Percentiles rank a stretch among this genome's conserved stretches.
Evolutionary conservation across 2,329 filamentous ascomycete genomes (phyloP).

Genomic region (Colletotrichum magnum): DNA sequence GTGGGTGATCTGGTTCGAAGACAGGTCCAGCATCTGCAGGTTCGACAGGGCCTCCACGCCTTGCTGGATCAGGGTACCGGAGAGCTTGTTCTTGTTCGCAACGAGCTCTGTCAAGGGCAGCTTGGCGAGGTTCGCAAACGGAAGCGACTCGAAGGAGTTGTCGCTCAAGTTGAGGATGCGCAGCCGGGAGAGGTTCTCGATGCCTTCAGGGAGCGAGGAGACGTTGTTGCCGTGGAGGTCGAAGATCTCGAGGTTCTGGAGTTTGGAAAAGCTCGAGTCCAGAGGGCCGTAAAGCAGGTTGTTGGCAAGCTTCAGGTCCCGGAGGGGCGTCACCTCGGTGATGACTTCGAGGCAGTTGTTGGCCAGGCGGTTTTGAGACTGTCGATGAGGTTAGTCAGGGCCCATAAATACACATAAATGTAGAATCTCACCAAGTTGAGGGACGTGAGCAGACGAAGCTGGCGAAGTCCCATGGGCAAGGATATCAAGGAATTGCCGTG

Average conservation of each 20-base stretch:
- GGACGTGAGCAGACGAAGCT: conserved; percentile 80
- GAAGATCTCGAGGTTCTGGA: conserved; percentile 81
- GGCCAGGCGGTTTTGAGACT: conserved; percentile 86
- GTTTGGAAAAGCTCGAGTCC: conserved; percentile 71
- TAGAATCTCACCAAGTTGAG: conserved; percentile 79
- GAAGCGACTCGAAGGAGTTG: conserved; percentile 81
- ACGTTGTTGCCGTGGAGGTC: conserved; percentile 88
- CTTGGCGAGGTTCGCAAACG: conserved; percentile 76
- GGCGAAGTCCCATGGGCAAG: conserved; percentile 82
- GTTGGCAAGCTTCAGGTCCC: conserved; percentile 85
- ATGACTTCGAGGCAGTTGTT: conserved; percentile 81
- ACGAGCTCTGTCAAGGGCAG: conserved; percentile 81
- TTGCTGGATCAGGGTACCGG: conserved; percentile 78
- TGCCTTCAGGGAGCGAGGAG: conserved; percentile 75
- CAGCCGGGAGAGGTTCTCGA: conserved; percentile 78
- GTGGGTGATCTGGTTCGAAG: conserved; percentile 79
- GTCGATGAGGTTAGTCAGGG: conserved; percentile 38
- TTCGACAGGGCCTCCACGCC: conserved; percentile 70
- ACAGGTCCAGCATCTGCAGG: conserved; percentile 83
- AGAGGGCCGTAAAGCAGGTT: conserved; percentile 81
- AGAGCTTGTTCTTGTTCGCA: conserved; percentile 83
- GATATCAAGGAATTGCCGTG: conserved; percentile 85
- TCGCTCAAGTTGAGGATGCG: conserved; percentile 84
- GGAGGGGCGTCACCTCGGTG: conserved; percentile 78
- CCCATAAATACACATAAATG: neutral